Base-by-base conservation (phyloP, 768 basidiomycete genomes). In the Mycena crocata region DNA sequence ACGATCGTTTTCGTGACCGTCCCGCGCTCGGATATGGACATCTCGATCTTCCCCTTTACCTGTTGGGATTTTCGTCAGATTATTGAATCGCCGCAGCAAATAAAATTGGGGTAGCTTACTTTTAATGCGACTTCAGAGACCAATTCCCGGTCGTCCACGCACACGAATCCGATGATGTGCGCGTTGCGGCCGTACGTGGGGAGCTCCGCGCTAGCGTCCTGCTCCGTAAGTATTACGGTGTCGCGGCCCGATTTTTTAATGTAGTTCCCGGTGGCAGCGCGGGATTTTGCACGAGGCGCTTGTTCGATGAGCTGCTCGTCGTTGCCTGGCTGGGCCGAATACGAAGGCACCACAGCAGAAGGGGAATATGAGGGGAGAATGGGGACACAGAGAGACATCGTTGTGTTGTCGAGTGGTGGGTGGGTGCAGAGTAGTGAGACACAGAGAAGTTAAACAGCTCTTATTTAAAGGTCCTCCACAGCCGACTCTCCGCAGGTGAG, bases 221-320 rank as follows among this genome's bases (percentile, higher is more conserved):
- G 88, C 3, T 82, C 83, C n/a, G 80, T 75, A 5, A 89, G 74
- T 12, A 84, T 69, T 35, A 89, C 62, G 1, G 83, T 84, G 19
- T 80, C 73, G 54, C 76, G 77, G 2, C 82, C 82, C 31, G 75
- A 75, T n/a, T 76, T 80, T 58, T 78, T 82, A 34, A 78, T 75
- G 72, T 80, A 85, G 2, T 79, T 76, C 19, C 83, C 83, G 10
- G 78, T 80, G n/a, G 62, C 57, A 0, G 68, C 54, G 4, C 73
- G 75, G 52, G 52, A 42, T 45, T 62, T 60, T 48, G 68, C 57
- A 26, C 75, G 74, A 19, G 82, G 86, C 0, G 86, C 84, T 45
- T 81, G 81, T 49, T 87, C 84, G 21, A 92, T 84, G 24, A 81
- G 80, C 45, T 80, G 79, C 70, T 92, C 90, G 28, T 84, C 86